Conservation (phyloP, 2,329 filamentous ascomycete species). For the Rutstroemia sp. region DNA sequence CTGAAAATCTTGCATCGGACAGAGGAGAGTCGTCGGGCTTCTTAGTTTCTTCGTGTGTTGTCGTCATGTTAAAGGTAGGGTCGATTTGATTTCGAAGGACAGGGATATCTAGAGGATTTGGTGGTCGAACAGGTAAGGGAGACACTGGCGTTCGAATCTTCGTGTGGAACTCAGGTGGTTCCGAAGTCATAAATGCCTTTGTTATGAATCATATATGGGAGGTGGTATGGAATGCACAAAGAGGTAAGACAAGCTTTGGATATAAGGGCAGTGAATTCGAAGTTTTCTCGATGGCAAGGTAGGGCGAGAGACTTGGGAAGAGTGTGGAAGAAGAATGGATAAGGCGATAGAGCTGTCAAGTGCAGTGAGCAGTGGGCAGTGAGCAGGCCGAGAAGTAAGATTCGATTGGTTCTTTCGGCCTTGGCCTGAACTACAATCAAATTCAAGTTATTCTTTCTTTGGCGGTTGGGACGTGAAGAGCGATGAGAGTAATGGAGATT, state of each 20-base stretch:
- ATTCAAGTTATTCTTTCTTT: too few species aligned
- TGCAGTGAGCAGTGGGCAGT: too few species aligned
- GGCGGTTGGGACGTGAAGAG: too few species aligned
- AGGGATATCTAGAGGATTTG: constrained; percentile 61
- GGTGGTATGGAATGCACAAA: constrained; percentile 3
- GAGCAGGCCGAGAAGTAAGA: too few species aligned
- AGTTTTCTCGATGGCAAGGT: background rate
- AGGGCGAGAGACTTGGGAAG: too few species aligned
- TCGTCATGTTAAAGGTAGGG: constrained; percentile 60
- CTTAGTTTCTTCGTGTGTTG: constrained; percentile 37
- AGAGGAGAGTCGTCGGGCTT: constrained; percentile 16
- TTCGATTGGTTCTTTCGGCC: too few species aligned
- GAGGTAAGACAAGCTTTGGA: background rate
- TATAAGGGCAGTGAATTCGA: background rate
- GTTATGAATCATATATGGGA: constrained; percentile 1
- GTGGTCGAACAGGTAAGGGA: constrained; percentile 61
- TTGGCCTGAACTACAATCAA: too few species aligned
- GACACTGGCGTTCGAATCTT: constrained; percentile 62
- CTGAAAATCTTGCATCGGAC: constrained; percentile 28
- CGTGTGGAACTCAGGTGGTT: constrained; percentile 53
- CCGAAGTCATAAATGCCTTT: constrained; percentile 18
- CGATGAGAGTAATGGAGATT: too few species aligned
- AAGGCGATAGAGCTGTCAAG: too few species aligned
- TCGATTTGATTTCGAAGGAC: constrained; percentile 67
- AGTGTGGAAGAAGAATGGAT: too few species aligned